phyloP scores from a whole-genome alignment of 2,329 filamentous ascomycete species.

The Monosporascus sp. region DNA sequence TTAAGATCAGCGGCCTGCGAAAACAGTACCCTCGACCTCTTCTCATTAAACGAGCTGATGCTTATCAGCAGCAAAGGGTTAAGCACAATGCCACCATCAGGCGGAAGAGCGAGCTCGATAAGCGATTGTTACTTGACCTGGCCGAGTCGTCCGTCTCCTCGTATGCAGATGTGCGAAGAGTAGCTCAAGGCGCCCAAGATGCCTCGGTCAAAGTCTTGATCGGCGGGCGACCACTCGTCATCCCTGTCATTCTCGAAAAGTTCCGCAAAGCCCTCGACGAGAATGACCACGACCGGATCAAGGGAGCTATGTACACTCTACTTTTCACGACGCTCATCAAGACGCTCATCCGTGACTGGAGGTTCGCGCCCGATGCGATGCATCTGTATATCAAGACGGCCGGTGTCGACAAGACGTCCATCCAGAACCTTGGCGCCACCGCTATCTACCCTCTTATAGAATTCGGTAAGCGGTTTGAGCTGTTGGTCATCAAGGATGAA shows the following conservation, averaged over 20 bases:
- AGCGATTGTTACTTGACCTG: conserved; percentile 75
- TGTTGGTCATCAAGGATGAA: conserved; percentile 76
- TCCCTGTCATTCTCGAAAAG: conserved; percentile 76
- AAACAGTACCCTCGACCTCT: conserved; percentile 90
- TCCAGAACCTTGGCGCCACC: conserved; percentile 79
- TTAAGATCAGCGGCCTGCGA: conserved; percentile 87
- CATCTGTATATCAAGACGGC: conserved; percentile 85
- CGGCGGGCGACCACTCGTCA: conserved; percentile 80
- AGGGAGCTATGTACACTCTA: conserved; percentile 87
- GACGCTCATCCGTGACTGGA: conserved; percentile 87
- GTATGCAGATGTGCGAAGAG: conserved; percentile 93
- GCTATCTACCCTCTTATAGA: conserved; percentile 84
- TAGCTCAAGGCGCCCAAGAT: conserved; percentile 86
- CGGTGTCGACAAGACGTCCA: conserved; percentile 86
- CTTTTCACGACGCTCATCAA: conserved; percentile 84
- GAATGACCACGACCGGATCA: conserved; percentile 85
- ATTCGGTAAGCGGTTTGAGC: conserved; percentile 82
- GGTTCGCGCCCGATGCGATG: conserved; percentile 86
- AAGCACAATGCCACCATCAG: conserved; percentile 88
- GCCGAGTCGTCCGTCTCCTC: conserved; percentile 84
- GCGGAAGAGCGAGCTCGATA: conserved; percentile 86
- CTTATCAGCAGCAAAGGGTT: conserved; percentile 90
- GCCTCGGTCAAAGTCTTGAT: conserved; percentile 89
- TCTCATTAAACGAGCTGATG: conserved; percentile 86
- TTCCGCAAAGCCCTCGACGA: conserved; percentile 73